Percentiles rank a stretch among this genome's conserved stretches.
Evolutionary conservation across 768 basidiomycete species (phyloP).

Genomic region (Suillus fuscotomentosus): DNA sequence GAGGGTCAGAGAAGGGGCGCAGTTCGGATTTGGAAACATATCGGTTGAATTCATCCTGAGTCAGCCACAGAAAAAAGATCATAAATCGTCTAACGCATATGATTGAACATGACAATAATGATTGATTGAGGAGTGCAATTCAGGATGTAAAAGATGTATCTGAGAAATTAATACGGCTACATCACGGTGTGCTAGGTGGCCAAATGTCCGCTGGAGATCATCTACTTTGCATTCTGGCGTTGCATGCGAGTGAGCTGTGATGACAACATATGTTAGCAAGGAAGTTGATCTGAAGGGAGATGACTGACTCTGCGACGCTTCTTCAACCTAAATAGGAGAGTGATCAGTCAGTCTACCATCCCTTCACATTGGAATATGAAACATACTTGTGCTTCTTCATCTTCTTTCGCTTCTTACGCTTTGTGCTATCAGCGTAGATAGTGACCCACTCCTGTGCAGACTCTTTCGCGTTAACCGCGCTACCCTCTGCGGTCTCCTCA

Average conservation of each 20-base stretch:
- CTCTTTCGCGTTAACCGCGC: slow-evolving; percentile 50
- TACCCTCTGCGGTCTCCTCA: slow-evolving; percentile 46
- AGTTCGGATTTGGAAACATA: slow-evolving; percentile 62
- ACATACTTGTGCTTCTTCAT: slow-evolving; percentile 97
- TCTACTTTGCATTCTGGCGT: slow-evolving; percentile 30
- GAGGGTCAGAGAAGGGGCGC: slow-evolving; percentile 60
- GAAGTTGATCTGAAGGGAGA: background rate
- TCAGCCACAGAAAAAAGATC: background rate
- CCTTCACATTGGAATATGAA: slow-evolving; percentile 2
- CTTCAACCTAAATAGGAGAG: slow-evolving; percentile 57
- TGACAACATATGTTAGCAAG: slow-evolving; percentile 15
- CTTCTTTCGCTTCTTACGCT: slow-evolving; percentile 87
- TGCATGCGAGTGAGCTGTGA: slow-evolving; percentile 45
- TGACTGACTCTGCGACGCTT: slow-evolving; percentile 81
- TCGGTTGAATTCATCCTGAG: background rate
- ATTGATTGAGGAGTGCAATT: background rate
- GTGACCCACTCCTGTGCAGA: slow-evolving; percentile 61
- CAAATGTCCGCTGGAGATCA: background rate
- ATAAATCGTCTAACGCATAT: background rate
- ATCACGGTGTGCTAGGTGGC: background rate
- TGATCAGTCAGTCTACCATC: slow-evolving; percentile 4
- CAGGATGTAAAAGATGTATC: background rate
- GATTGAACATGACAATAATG: slow-evolving; percentile 2
- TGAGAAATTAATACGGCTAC: background rate
- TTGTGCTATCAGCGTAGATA: slow-evolving; percentile 75